phyloP scores from a whole-genome alignment of 2,329 filamentous ascomycete genomes.

The Sarocladium oryzae region DNA sequence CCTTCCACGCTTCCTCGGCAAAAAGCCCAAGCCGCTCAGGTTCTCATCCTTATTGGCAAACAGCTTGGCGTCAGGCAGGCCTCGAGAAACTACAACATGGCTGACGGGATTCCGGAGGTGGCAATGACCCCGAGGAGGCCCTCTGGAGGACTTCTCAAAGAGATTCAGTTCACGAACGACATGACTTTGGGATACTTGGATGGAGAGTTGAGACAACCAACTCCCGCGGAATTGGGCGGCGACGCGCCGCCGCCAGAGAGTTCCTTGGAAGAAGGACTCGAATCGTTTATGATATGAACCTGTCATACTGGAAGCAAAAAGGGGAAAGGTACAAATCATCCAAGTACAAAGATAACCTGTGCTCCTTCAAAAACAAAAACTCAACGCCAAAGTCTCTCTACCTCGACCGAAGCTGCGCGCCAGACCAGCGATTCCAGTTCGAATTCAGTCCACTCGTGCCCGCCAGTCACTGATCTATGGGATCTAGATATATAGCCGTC shows the following conservation, averaged over 20 bases:
- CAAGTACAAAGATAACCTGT: neutral
- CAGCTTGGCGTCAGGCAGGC: constrained; percentile 32
- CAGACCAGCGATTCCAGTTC: too few relatives aligned
- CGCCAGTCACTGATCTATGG: too few relatives aligned
- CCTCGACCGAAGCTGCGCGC: too few relatives aligned
- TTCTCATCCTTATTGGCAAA: constrained; percentile 26
- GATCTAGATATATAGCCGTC: too few relatives aligned
- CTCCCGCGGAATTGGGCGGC: neutral
- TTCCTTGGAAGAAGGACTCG: neutral
- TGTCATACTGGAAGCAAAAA: neutral
- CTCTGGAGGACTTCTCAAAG: neutral
- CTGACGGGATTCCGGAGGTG: neutral
- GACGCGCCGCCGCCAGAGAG: neutral
- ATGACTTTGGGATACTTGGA: constrained; percentile 3
- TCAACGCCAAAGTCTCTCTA: neutral
- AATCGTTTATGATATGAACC: constrained; percentile 8
- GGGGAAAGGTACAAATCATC: too few relatives aligned
- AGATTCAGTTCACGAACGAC: neutral
- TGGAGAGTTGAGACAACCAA: neutral
- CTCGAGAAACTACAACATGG: neutral
- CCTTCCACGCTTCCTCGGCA: constrained; percentile 23
- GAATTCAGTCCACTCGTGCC: too few relatives aligned
- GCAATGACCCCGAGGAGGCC: neutral
- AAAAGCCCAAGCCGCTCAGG: constrained; percentile 19
- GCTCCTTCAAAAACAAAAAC: neutral